Base-by-base conservation (phyloP, 2,329 filamentous ascomycete genomes). In the Aspergillus fructus region DNA sequence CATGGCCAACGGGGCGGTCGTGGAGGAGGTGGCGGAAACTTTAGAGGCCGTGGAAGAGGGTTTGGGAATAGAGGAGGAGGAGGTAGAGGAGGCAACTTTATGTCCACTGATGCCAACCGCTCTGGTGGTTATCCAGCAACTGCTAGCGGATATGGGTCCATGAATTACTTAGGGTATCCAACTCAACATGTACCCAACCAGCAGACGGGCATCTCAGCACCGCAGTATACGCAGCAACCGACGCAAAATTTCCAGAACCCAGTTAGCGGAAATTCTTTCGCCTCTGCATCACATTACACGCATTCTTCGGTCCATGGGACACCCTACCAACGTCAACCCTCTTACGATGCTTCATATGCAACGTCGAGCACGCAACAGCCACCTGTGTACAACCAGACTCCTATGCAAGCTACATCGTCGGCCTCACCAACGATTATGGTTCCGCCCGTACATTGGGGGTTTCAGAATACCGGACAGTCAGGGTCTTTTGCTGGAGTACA, bases 371-470 rank as follows among this genome's bases (percentile, higher is more conserved):
- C 67, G 8, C 70, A 72, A 48, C 57, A 66, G 33, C 45, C 62
- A 7, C 53, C 61, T n/a, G 45, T 54, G n/a, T 68, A 67, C 51
- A 41, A 58, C 21, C 37, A 68, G 4, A 59, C 65, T 8, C 60
- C 63, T 15, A 65, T 24, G 17, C 69, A 66, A 62, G 54, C 53
- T 11, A 57, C 64, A 4, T 64, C 59, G 11, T 51, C 65, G 17
- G 59, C 55, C 30, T 66, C 71, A 59, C 62, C 76, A 58, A 71
- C 79, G 68, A 74, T 79, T 64, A 82, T 81, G 83, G 84, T 79
- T 0, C 80, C 81, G 34, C 81, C 81, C 2, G 81, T 85, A 61
- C 78, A 78, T 55, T 82, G 83, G 75, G 81, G 81, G 3, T 83
- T 82, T 70, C 81, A 84, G 49, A 73, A 56, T 15, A 30, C 72